These are phyloP conservation scores for Rhodomyrtus psidioides DNA, from an alignment of 441 rosid species.

Conservation along the genomic window DNA sequence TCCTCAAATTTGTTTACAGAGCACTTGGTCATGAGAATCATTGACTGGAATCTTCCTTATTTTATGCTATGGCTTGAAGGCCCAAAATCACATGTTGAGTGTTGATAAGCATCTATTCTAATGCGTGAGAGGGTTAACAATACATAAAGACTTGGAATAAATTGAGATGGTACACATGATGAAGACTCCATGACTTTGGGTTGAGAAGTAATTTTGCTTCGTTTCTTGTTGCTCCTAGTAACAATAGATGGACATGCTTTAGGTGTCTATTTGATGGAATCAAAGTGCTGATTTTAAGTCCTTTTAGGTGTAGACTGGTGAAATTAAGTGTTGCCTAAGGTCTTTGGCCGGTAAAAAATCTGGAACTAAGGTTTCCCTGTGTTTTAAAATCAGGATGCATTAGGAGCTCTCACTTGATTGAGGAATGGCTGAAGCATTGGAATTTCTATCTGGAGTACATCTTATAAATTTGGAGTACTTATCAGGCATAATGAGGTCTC, in stretches of 20 bases:
- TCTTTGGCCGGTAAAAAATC: neutral
- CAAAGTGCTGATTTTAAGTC: neutral
- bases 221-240: neutral
- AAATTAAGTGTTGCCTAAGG: neutral
- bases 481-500: neutral
- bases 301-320: neutral
- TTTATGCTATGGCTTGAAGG: neutral
- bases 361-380: neutral
- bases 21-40: neutral
- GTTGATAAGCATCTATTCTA: neutral
- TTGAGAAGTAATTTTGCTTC: neutral
- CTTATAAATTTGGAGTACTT: neutral
- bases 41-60: neutral
- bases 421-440: neutral
- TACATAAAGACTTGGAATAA: neutral
- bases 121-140: neutral
- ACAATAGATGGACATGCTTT: neutral
- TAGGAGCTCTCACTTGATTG: neutral
- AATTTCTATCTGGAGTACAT: neutral
- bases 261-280: neutral
- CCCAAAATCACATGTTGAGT: neutral
- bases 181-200: neutral
- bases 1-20: neutral
- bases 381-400: neutral
- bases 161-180: neutral